A percentile compares a stretch with the other conserved stretches of the same genome.
These are phyloP conservation scores for Capronia epimyces DNA, from an alignment of 2,329 filamentous ascomycete species.

Conservation along the genomic window DNA sequence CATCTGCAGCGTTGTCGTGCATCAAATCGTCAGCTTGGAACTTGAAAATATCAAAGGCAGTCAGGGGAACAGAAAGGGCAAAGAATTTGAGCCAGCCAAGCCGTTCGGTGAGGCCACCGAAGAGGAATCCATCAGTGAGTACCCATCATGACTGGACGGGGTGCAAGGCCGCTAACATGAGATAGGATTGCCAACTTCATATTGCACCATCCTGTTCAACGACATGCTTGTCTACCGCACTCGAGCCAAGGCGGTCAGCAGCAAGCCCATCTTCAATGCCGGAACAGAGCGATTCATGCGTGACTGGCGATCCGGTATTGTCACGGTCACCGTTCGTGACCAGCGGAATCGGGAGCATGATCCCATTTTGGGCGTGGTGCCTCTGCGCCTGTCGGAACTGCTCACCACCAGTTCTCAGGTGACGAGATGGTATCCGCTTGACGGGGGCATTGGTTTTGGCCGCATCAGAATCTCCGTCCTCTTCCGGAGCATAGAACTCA, in stretches of 20 bases:
- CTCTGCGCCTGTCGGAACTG: slow-evolving; percentile 81
- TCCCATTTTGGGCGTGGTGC: slow-evolving; percentile 86
- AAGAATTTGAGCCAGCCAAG: slow-evolving; percentile 83
- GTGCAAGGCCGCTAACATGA: slow-evolving; percentile 1
- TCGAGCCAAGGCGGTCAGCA: slow-evolving; percentile 87
- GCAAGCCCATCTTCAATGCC: slow-evolving; percentile 94
- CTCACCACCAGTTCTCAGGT: slow-evolving; percentile 79
- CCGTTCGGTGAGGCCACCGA: slow-evolving; percentile 79
- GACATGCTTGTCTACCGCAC: slow-evolving; percentile 69
- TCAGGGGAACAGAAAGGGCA: slow-evolving; percentile 70
- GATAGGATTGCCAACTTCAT: slow-evolving; percentile 71
- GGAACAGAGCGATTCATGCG: slow-evolving; percentile 89
- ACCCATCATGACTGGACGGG: neutral
- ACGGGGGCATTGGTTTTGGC: slow-evolving; percentile 88
- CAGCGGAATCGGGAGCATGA: slow-evolving; percentile 87
- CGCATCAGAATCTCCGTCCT: slow-evolving; percentile 81
- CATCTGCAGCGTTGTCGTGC: slow-evolving; percentile 76
- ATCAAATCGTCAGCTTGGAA: slow-evolving; percentile 93
- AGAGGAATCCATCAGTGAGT: slow-evolving; percentile 60
- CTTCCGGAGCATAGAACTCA: slow-evolving; percentile 83
- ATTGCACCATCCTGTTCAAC: slow-evolving; percentile 67
- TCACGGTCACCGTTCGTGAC: slow-evolving; percentile 85
- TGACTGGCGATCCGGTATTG: slow-evolving; percentile 82
- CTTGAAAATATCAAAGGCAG: slow-evolving; percentile 87
- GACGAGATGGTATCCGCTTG: slow-evolving; percentile 92